These are phyloP conservation scores for Cladosporium sp. DNA, from an alignment of 2,329 filamentous ascomycete genomes.

Conservation along the genomic window DNA sequence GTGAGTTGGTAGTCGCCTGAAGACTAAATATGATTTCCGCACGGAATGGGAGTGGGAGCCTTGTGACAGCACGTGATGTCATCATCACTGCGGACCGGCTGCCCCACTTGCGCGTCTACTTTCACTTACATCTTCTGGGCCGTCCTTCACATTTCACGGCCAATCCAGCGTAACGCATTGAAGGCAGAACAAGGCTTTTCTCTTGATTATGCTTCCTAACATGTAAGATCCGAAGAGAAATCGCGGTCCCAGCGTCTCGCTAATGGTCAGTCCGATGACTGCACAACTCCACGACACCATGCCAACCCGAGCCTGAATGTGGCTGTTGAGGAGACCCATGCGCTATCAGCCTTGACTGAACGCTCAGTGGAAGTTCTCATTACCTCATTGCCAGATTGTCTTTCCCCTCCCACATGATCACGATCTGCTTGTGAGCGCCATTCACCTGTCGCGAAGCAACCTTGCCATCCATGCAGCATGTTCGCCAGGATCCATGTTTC, in stretches of 20 bases:
- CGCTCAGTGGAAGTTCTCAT: not conserved
- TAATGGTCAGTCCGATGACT: not conserved
- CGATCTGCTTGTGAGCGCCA: not conserved
- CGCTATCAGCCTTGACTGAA: not conserved
- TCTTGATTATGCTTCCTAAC: not conserved
- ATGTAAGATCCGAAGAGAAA: not conserved
- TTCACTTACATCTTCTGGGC: not conserved
- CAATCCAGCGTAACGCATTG: not conserved
- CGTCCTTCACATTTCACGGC: not conserved
- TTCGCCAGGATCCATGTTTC: not conserved
- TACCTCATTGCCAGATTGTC: too few species aligned
- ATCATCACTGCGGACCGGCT: not conserved
- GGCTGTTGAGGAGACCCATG: not conserved
- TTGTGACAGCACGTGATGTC: not conserved
- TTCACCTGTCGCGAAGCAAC: not conserved
- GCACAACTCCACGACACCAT: not conserved
- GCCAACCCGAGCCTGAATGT: not conserved
- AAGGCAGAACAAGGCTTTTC: not conserved
- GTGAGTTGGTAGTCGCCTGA: not conserved
- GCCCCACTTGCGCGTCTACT: not conserved
- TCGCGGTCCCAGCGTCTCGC: not conserved
- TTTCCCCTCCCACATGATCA: not conserved
- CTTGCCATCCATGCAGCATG: not conserved
- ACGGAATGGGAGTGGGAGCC: not conserved
- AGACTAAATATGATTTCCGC: not conserved